These are phyloP conservation scores for Gilbertella persicaria DNA, from an alignment of 371 early-diverging fungal species.

Conservation along the genomic window DNA sequence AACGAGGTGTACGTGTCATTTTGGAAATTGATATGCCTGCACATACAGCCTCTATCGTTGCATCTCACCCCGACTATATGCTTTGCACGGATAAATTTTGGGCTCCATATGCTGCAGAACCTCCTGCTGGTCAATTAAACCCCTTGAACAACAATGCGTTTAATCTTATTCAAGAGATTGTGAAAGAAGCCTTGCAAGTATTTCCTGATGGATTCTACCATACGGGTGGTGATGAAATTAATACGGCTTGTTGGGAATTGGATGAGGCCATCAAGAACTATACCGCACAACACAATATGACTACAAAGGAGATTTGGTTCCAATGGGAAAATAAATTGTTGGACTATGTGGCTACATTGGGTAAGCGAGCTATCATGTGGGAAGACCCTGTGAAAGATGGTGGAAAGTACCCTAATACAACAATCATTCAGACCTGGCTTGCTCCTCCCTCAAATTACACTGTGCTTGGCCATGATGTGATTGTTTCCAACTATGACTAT, in stretches of 20 bases:
- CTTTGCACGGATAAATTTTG: slow-evolving; percentile 51
- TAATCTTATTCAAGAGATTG: slow-evolving; percentile 59
- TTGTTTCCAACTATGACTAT: slow-evolving; percentile 52
- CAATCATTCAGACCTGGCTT: slow-evolving; percentile 60
- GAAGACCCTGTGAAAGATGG: slow-evolving; percentile 31
- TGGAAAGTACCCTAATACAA: slow-evolving; percentile 22
- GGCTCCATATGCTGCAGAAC: slow-evolving; percentile 61
- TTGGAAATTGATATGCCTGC: slow-evolving; percentile 85
- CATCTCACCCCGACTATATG: slow-evolving; percentile 51
- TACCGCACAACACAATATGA: slow-evolving; percentile 21
- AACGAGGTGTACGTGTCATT: slow-evolving; percentile 76
- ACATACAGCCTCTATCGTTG: slow-evolving; percentile 59
- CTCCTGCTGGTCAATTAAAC: slow-evolving; percentile 78
- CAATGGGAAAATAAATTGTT: slow-evolving; percentile 36
- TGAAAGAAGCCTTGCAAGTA: slow-evolving; percentile 57
- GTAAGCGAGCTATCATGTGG: slow-evolving; percentile 33
- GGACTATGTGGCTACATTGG: slow-evolving; percentile 10
- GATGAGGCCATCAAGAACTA: slow-evolving; percentile 28
- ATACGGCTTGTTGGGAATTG: slow-evolving; percentile 63
- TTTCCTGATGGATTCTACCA: slow-evolving; percentile 76
- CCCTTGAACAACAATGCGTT: slow-evolving; percentile 58
- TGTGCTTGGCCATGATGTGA: slow-evolving; percentile 43
- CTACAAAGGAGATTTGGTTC: slow-evolving; percentile 28
- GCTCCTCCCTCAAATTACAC: slow-evolving; percentile 34
- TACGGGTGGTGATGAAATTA: slow-evolving; percentile 80